Conservation (phyloP, 352 stramenopile species). For the Phytophthora hibernalis region DNA sequence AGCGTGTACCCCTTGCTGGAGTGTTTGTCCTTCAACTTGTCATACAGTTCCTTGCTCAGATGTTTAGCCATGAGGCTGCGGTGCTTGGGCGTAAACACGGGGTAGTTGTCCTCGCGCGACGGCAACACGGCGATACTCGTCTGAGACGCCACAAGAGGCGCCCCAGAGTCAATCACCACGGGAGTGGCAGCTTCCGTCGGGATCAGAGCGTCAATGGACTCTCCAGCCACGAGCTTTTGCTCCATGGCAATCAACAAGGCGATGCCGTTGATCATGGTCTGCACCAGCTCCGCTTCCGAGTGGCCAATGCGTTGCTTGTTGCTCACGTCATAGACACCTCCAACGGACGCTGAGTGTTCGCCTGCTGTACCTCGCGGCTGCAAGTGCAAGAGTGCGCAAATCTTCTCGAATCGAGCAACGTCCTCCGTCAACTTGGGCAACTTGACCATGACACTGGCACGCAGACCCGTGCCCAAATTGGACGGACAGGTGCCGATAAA, state of each 20-base stretch:
- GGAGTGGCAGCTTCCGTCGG: constrained; percentile 57
- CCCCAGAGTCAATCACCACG: constrained; percentile 71
- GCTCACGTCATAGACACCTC: constrained; percentile 90
- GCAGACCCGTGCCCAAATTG: constrained; percentile 88
- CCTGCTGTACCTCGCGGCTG: constrained; percentile 80
- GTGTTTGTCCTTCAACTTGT: constrained; percentile 77
- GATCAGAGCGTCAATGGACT: constrained; percentile 75
- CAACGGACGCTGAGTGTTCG: constrained; percentile 89
- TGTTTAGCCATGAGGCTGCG: constrained; percentile 89
- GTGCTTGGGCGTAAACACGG: constrained; percentile 85
- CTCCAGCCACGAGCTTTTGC: constrained; percentile 79
- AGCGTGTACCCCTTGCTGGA: constrained; percentile 86
- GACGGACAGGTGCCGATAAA: constrained; percentile 90
- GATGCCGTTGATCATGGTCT: constrained; percentile 90
- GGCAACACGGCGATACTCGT: constrained; percentile 63
- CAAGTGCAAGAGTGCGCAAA: constrained; percentile 84
- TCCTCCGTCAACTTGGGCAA: constrained; percentile 87
- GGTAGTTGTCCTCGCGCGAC: constrained; percentile 77
- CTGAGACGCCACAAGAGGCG: constrained; percentile 42
- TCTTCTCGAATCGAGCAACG: constrained; percentile 79
- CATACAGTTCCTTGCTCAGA: constrained; percentile 84
- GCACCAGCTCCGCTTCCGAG: constrained; percentile 91
- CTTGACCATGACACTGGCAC: constrained; percentile 88
- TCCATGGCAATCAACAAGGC: constrained; percentile 89
- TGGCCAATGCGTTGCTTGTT: constrained; percentile 90